These are phyloP conservation scores for Gossypium trilobum DNA, from an alignment of 441 rosid genomes.

Conservation along the genomic window DNA sequence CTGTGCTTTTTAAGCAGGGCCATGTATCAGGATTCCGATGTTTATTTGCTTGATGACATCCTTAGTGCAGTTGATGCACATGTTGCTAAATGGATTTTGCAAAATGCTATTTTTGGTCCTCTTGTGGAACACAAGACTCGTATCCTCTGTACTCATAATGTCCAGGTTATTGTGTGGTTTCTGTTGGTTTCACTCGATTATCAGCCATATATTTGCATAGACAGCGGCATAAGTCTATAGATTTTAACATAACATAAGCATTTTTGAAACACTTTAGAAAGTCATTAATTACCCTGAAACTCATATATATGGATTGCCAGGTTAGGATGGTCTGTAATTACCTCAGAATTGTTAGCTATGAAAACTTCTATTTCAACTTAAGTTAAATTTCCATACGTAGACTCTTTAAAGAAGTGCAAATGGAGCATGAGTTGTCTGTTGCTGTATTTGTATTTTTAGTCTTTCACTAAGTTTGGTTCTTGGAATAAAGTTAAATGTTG, in stretches of 20 bases:
- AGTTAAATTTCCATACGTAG: neutral
- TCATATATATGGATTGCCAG: neutral
- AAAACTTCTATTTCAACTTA: neutral
- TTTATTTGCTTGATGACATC: constrained; percentile 80
- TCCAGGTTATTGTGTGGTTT: constrained; percentile 44
- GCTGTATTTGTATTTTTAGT: neutral
- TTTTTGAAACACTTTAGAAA: neutral
- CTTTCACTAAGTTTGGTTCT: neutral
- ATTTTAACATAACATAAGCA: neutral
- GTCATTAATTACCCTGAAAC: neutral
- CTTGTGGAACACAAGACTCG: constrained; percentile 52
- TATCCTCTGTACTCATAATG: constrained; percentile 78
- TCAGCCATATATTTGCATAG: neutral
- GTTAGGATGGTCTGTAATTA: neutral
- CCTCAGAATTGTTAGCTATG: neutral
- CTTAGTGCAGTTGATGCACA: constrained; percentile 94
- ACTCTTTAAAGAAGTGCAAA: neutral
- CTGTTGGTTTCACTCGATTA: neutral
- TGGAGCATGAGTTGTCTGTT: neutral
- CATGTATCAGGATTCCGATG: constrained; percentile 59
- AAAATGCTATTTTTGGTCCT: constrained; percentile 64
- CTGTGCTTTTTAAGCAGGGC: constrained; percentile 46
- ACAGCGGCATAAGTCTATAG: neutral
- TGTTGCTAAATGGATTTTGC: constrained; percentile 79
- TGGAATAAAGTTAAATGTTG: neutral